phyloP scores from a whole-genome alignment of 1,284 basidiomycete genomes.

The Termitomyces sp. region DNA sequence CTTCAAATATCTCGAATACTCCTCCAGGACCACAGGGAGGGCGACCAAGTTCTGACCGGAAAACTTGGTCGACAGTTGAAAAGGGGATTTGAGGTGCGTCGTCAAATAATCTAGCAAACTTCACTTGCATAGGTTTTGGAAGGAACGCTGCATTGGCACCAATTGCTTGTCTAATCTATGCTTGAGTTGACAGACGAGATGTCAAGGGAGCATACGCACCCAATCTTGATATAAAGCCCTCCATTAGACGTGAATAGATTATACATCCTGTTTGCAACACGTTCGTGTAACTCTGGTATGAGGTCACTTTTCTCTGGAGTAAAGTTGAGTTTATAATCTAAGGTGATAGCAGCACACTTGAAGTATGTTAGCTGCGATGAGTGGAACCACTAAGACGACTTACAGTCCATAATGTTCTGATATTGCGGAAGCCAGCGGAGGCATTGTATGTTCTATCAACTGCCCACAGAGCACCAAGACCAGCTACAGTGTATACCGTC shows the following conservation, averaged over 20 bases:
- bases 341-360: slow-evolving; percentile 60
- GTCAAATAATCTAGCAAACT: slow-evolving; percentile 81
- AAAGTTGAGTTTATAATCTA: slow-evolving; percentile 87
- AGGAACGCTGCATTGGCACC: slow-evolving; percentile 82
- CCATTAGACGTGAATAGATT: slow-evolving; percentile 75
- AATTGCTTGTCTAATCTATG: slow-evolving; percentile 58
- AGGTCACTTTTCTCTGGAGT: slow-evolving; percentile 55
- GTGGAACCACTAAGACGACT: slow-evolving; percentile 17
- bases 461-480: slow-evolving; percentile 42
- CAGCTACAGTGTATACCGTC: slow-evolving; percentile 31
- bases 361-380: neutral
- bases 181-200: neutral
- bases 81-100: slow-evolving; percentile 81
- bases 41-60: slow-evolving; percentile 65
- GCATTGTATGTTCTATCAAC: slow-evolving; percentile 63
- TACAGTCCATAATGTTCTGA: slow-evolving; percentile 65
- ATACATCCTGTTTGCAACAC: slow-evolving; percentile 76
- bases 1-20: slow-evolving; percentile 75
- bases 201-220: slow-evolving; percentile 37
- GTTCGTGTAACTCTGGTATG: slow-evolving; percentile 75
- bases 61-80: slow-evolving; percentile 63
- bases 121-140: slow-evolving; percentile 76
- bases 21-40: slow-evolving; percentile 62
- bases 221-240: slow-evolving; percentile 86
- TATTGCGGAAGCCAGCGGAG: slow-evolving; percentile 57